Percentiles rank a stretch among this genome's conserved stretches.
phyloP scores from a whole-genome alignment of 306 rosid genomes.

The Myrica gale region DNA sequence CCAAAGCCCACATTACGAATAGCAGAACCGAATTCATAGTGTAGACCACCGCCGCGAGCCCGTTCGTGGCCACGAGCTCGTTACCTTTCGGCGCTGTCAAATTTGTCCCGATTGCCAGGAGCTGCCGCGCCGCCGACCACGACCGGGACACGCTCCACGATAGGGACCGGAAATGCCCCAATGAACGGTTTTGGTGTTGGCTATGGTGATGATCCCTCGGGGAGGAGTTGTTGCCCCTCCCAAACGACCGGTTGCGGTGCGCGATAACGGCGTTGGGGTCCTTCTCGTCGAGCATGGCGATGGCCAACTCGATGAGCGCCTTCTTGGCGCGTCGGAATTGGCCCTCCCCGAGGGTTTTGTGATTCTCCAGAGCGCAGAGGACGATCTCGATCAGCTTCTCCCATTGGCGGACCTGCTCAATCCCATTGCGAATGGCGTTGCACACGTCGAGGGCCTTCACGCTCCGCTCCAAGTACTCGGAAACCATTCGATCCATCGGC shows the following conservation, averaged over 20 bases:
- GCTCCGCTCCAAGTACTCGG: slow-evolving; percentile 73
- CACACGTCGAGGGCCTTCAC: slow-evolving; percentile 86
- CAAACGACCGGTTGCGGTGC: slow-evolving; percentile 80
- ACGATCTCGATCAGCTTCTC: slow-evolving; percentile 75
- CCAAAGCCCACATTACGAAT: slow-evolving; percentile 84
- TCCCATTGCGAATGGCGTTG: slow-evolving; percentile 81
- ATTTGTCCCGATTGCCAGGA: slow-evolving; percentile 72
- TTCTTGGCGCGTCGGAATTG: slow-evolving; percentile 90
- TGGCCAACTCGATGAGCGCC: slow-evolving; percentile 73
- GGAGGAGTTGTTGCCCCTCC: slow-evolving; percentile 41
- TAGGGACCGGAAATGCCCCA: slow-evolving; percentile 70
- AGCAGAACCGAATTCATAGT: slow-evolving; percentile 58
- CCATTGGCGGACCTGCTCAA: slow-evolving; percentile 82
- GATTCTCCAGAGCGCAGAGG: slow-evolving; percentile 52
- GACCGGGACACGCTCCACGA: slow-evolving; percentile 92
- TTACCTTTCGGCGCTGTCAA: slow-evolving; percentile 57
- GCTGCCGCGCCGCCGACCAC: slow-evolving; percentile 93
- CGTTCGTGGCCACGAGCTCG: slow-evolving; percentile 55
- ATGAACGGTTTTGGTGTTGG: slow-evolving; percentile 36
- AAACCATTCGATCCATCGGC: slow-evolving; percentile 61
- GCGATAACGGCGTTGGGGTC: slow-evolving; percentile 45
- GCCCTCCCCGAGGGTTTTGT: slow-evolving; percentile 62
- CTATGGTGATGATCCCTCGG: slow-evolving; percentile 24
- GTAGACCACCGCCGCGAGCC: slow-evolving; percentile 59
- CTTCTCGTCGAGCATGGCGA: slow-evolving; percentile 81